Base-by-base conservation (phyloP, 1,284 basidiomycete species). In the Gomphus bonarii region DNA sequence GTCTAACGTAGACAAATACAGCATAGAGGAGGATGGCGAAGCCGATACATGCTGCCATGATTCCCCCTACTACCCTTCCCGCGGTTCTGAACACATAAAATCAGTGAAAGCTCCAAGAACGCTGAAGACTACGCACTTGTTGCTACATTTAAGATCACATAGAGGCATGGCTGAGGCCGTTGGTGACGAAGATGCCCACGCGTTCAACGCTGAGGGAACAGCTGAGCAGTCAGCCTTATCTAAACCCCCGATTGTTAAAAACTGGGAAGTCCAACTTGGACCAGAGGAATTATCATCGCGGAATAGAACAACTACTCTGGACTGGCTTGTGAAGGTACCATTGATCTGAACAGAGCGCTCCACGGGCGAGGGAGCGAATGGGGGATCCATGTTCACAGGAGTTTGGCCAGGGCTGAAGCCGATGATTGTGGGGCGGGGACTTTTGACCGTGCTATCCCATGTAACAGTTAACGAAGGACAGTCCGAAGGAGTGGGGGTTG, bases 301-400 rank as follows among this genome's bases (percentile, higher is more conserved):
- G 40, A 36, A 57, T 28, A 57, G 25, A n/a, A 57, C 22, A 18
- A 57, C 55, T 16, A 50, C 55, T 18, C 20, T 47, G 22, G 55
- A 57, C 35, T 42, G 16, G 18, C 55, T 57, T 25, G 55, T 57
- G 30, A 57, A 49, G n/a, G 14, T 46, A 3, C 47, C 47, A 20
- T 14, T 30, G 22, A 16, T 22, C n/a, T 18, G 16, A 4, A 57
- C 25, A 25, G 25, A 18, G 35, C 30, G 20, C 9, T 38, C 36
- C 9, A 7, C 28, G 16, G 20, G 20, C 22, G 11, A 28, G 28
- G n/a, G n/a, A 30, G 48, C 28, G 3, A n/a, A 22, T 25, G 2
- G 12, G 11, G 28, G 35, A 18, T 28, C 51, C 36, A 53, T 30
- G 25, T 57, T 22, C 47, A 42, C 38, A 28, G 55, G 46, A 1